These are phyloP conservation scores for Gentiana macrophylla DNA, from an alignment of 257 asterid species.

Conservation along the genomic window DNA sequence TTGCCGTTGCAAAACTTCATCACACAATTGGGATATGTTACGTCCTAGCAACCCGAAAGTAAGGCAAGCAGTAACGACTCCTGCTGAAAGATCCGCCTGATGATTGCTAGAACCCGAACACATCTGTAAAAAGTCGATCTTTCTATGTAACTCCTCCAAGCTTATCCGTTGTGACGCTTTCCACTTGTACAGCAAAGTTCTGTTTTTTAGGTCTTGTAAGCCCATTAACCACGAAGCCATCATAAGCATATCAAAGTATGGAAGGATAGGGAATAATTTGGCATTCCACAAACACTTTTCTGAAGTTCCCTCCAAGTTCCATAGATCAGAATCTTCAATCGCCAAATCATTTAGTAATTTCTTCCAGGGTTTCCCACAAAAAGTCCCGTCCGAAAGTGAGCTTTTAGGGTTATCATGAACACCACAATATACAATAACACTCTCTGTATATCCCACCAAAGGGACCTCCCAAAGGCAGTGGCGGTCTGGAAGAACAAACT, in stretches of 20 bases:
- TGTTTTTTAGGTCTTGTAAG: conserved; percentile 36
- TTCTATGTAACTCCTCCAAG: conserved; percentile 83
- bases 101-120: conserved; percentile 70
- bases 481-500: conserved; percentile 90
- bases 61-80: conserved; percentile 70
- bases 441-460: conserved; percentile 47
- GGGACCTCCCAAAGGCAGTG: conserved; percentile 99
- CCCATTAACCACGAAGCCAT: conserved; percentile 93
- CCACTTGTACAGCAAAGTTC: conserved; percentile 40
- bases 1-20: conserved; percentile 68
- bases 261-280: conserved; percentile 62
- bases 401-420: conserved; percentile 89
- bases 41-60: conserved; percentile 82
- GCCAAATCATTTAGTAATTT: conserved; percentile 64
- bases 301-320: conserved; percentile 46
- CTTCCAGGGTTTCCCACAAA: conserved; percentile 95
- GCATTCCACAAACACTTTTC: conserved; percentile 93
- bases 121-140: conserved; percentile 73
- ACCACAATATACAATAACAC: conserved; percentile 80
- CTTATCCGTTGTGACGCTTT: conserved; percentile 57
- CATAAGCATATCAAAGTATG: conserved; percentile 67
- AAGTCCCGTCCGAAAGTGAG: conserved; percentile 57
- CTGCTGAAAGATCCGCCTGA: conserved; percentile 83
- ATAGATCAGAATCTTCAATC: conserved; percentile 61
- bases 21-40: conserved; percentile 73